Conservation (phyloP, 345 rosid species). For the Lagerstroemia speciosa region DNA sequence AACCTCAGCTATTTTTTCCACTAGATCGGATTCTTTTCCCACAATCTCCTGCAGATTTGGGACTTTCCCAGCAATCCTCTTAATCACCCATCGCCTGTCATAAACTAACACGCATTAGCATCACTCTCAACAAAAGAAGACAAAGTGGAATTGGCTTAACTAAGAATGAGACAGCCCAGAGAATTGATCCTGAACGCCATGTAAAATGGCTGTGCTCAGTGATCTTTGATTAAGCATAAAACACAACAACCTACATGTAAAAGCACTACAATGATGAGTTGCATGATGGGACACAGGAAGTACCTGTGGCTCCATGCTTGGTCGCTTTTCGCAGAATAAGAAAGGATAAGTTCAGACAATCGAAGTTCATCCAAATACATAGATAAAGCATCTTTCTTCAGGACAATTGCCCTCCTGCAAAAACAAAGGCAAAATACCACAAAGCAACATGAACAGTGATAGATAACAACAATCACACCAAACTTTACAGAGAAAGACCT, state of each 20-base stretch:
- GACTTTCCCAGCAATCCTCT: slow-evolving; percentile 43
- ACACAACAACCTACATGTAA: not conserved
- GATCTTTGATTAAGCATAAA: not conserved
- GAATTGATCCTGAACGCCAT: not conserved
- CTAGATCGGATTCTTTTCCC: slow-evolving; percentile 74
- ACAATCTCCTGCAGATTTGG: slow-evolving; percentile 41
- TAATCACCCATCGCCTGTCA: slow-evolving; percentile 86
- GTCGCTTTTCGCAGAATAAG: slow-evolving; percentile 82
- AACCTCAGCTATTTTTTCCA: slow-evolving; percentile 86
- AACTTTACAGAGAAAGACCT: slow-evolving; percentile 46
- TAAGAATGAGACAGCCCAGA: not conserved
- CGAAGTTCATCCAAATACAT: slow-evolving; percentile 54
- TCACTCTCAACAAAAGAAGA: not conserved
- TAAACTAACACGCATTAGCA: not conserved
- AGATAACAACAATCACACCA: not conserved
- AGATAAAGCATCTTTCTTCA: slow-evolving; percentile 31
- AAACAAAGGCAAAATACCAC: slow-evolving; percentile 6
- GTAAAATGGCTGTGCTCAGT: not conserved
- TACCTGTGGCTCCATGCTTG: slow-evolving; percentile 95
- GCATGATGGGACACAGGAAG: slow-evolving; percentile 2
- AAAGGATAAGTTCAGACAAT: slow-evolving; percentile 68
- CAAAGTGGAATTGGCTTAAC: not conserved
- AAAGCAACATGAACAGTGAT: slow-evolving; percentile 1
- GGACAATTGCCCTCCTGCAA: slow-evolving; percentile 56
- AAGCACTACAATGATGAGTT: not conserved